Evolutionary conservation across 495 filamentous ascomycete genomes (phyloP).

Genomic region (Copromyces sp.): DNA sequence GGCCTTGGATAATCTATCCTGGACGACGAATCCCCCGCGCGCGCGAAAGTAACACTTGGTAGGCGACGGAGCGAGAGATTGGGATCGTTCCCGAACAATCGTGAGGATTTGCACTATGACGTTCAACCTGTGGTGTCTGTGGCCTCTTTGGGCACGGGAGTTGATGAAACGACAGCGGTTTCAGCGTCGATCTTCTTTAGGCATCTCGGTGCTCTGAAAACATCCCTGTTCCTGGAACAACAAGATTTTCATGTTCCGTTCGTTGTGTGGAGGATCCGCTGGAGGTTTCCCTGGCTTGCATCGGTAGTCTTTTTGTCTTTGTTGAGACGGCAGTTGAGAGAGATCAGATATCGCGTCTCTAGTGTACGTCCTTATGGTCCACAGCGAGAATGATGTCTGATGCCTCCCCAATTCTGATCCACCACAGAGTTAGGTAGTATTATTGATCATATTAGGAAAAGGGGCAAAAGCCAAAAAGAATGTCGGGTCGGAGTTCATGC

Average conservation of each 20-base stretch:
- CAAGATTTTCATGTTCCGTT: neutral
- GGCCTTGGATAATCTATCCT: neutral
- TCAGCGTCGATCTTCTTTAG: slow-evolving; percentile 8
- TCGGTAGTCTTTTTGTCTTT: neutral
- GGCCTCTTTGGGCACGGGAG: slow-evolving; percentile 3
- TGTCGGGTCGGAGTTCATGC: neutral
- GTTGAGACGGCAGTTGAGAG: neutral
- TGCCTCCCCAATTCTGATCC: neutral
- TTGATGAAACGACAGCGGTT: slow-evolving; percentile 21
- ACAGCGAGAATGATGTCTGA: neutral
- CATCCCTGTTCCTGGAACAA: neutral
- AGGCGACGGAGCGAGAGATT: neutral
- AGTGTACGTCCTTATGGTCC: neutral
- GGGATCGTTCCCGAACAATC: neutral
- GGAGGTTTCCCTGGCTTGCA: neutral
- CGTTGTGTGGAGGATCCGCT: neutral
- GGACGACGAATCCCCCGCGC: neutral
- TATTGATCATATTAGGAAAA: neutral
- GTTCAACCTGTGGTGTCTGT: neutral
- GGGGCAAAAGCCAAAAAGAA: neutral
- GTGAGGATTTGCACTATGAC: neutral
- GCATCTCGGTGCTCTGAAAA: neutral
- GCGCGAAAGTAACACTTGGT: neutral
- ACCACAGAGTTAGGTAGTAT: neutral
- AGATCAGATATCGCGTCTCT: neutral